These are phyloP conservation scores for Hylodesmum podocarpum DNA, from an alignment of 306 rosid genomes.

Conservation along the genomic window DNA sequence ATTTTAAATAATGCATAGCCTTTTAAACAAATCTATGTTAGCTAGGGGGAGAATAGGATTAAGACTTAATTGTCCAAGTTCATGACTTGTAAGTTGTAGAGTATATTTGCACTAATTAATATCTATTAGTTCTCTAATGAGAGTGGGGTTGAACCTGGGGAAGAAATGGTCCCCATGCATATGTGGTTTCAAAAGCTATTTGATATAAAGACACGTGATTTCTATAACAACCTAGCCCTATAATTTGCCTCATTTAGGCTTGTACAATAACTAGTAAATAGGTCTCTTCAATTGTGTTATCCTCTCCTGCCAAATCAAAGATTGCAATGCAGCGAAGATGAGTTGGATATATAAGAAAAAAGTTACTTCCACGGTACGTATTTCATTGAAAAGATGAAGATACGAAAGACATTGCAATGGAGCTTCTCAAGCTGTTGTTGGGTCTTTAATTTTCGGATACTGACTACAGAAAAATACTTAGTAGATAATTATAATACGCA, in stretches of 20 bases:
- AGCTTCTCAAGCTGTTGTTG: no score
- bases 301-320: not conserved
- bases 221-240: not conserved
- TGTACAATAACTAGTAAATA: not conserved
- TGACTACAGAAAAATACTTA: no score
- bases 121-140: not conserved
- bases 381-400: no score
- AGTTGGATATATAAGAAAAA: not conserved
- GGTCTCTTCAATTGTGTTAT: not conserved
- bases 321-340: not conserved
- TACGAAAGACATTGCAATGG: no score
- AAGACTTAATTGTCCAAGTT: constrained; percentile 18
- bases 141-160: not conserved
- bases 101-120: constrained; percentile 26
- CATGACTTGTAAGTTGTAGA: constrained; percentile 23
- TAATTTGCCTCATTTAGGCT: not conserved
- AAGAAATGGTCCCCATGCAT: constrained; percentile 33
- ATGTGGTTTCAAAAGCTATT: not conserved
- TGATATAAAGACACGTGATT: constrained; percentile 8
- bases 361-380: not conserved
- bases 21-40: constrained; percentile 21
- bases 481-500: no score
- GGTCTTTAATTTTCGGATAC: no score
- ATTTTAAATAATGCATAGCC: constrained; percentile 18
- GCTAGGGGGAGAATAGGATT: constrained; percentile 19